Evolutionary conservation across 2,329 filamentous ascomycete species (phyloP), one percentile per base, ranked within the genome.

Genomic region (Metarhizium rileyi): DNA sequence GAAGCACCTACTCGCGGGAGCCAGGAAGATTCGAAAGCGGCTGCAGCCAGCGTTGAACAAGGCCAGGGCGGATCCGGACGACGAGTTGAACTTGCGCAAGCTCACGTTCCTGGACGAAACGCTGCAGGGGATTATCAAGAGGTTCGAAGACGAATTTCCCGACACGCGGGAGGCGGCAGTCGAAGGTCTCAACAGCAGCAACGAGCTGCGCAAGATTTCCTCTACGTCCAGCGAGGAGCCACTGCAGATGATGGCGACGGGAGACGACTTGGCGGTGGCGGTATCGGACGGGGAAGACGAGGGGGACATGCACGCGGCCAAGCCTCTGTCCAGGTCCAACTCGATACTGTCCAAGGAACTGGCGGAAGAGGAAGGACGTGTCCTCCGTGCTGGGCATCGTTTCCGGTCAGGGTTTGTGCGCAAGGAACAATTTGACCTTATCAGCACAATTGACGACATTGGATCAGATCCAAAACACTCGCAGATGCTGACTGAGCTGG

Each of bases 121-220:
- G 0, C 75, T 98, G 9, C 78, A 90, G 60, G 84, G 86, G 56
- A 96, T 97, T 70, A 97, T 97, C 61, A 84, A 88, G 63, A 86
- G 93, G 26, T 98, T 97, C 63, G 93, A 97, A 65, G 87, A 95
- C 63, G 91, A 97, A 66, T 97, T 90, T 60, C 93, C 93, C 0
- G 91, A 97, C 62, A 94, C 87, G 1, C 82, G 88, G 33, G 72
- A 59, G 59, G 43, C 57, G 9, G 45, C 33, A 7, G 20, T 50
- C 10, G 41, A 36, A 7, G 35, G 23, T 22, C 22, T 5, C 33
- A 28, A 40, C 52, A 43, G 20, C 52, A 43, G 20, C 53, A 50
- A 18, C 50, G 44, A 30, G 22, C 20, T 46, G 4, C 44, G 44
- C 47, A 52, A 52, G 40, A 23, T 22, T 7, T 38, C 20, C 10